A percentile compares a stretch with the other conserved stretches of the same genome.
These are phyloP conservation scores for Hypsizygus ulmarius DNA, from an alignment of 1,284 basidiomycete species.

Conservation along the genomic window DNA sequence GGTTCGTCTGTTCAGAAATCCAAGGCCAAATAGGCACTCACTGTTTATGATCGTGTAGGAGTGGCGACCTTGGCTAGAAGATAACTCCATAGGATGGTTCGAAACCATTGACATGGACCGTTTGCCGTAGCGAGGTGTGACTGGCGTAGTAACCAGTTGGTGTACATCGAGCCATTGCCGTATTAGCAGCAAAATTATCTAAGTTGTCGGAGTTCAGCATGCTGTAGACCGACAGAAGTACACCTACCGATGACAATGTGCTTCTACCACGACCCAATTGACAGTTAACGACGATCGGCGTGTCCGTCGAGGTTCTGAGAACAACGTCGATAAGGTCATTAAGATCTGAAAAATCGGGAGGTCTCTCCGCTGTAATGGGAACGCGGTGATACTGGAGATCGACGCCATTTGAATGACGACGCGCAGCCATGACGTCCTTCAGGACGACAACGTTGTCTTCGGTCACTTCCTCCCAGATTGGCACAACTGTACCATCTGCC, in stretches of 20 bases:
- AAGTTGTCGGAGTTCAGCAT: conserved; percentile 1
- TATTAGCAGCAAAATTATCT: conserved; percentile 86
- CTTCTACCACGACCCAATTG: conserved; percentile 95
- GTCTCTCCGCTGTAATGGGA: conserved; percentile 84
- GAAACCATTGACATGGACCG: conserved; percentile 43
- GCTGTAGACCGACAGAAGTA: neutral
- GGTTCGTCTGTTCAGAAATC: neutral
- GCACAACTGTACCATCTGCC: conserved; percentile 84
- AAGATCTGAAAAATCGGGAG: conserved; percentile 69
- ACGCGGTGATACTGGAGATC: conserved; percentile 82
- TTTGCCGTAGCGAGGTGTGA: conserved; percentile 32
- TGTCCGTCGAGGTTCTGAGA: conserved; percentile 66
- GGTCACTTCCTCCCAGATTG: conserved; percentile 92
- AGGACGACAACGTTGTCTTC: conserved; percentile 80
- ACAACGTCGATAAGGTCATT: conserved; percentile 83
- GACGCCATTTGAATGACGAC: conserved; percentile 45
- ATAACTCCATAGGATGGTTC: conserved; percentile 28
- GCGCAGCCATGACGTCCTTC: conserved; percentile 84
- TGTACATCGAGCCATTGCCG: conserved; percentile 76
- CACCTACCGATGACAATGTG: conserved; percentile 80
- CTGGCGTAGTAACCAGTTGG: conserved; percentile 34
- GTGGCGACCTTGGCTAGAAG: conserved; percentile 42
- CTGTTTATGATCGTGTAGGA: conserved; percentile 83
- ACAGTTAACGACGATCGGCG: conserved; percentile 93
- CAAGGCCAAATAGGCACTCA: conserved; percentile 34